Conservation (phyloP, 345 rosid genomes). For the Noccaea caerulescens region DNA sequence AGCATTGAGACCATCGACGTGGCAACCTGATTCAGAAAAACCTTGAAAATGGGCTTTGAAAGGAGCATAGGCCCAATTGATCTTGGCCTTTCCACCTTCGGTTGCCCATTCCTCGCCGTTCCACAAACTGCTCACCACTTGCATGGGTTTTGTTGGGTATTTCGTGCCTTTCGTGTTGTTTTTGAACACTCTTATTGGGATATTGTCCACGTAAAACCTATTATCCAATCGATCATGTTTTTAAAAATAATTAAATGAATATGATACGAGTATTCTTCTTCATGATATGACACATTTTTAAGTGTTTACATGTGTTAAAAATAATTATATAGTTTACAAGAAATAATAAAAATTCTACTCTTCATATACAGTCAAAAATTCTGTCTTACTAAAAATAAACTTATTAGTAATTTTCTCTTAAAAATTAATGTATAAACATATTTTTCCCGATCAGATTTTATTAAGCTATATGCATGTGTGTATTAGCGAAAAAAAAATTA, state of each 20-base stretch:
- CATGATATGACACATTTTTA: neutral
- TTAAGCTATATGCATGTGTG: too few species aligned
- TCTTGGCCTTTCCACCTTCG: constrained; percentile 59
- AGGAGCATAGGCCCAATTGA: constrained; percentile 56
- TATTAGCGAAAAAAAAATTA: too few species aligned
- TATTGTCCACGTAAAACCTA: constrained; percentile 49
- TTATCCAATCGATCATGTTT: neutral
- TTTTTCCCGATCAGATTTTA: too few species aligned
- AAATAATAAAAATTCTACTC: neutral
- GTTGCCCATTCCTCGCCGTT: constrained; percentile 68
- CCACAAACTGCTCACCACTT: constrained; percentile 61
- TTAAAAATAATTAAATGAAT: neutral
- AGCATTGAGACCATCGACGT: neutral
- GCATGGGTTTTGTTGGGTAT: constrained; percentile 47
- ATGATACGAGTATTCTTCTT: neutral
- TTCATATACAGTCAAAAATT: neutral
- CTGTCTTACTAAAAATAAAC: neutral
- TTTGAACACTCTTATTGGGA: constrained; percentile 65
- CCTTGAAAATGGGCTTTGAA: constrained; percentile 53
- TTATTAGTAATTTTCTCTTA: neutral
- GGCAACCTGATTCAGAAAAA: constrained; percentile 51
- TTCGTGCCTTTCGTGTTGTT: constrained; percentile 44
- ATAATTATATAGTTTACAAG: too few species aligned
- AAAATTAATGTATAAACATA: too few species aligned
- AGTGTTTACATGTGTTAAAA: neutral